phyloP scores from a whole-genome alignment of 2,329 filamentous ascomycete genomes.

The Lachnellula arida region DNA sequence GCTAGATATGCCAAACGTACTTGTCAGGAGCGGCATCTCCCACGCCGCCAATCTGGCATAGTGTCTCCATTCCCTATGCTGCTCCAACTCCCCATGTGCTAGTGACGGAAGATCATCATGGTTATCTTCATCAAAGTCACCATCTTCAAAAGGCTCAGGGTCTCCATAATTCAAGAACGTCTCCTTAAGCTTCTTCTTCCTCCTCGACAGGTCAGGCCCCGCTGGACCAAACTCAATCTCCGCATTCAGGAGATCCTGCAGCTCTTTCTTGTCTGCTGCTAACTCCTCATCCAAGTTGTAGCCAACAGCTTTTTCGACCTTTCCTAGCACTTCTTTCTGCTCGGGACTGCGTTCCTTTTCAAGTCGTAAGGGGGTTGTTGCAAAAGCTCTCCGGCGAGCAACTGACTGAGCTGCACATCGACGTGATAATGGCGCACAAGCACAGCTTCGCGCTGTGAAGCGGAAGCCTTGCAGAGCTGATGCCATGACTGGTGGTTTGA shows the following conservation, averaged over 20 bases:
- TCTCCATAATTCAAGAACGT: slow-evolving; percentile 33
- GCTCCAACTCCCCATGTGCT: slow-evolving; percentile 81
- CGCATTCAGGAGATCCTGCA: slow-evolving; percentile 4
- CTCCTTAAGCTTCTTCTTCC: slow-evolving; percentile 24
- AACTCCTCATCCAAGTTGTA: slow-evolving; percentile 2
- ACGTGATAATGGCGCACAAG: slow-evolving; percentile 14
- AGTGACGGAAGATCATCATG: slow-evolving; percentile 80
- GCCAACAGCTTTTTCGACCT: not conserved
- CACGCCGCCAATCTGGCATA: slow-evolving; percentile 85
- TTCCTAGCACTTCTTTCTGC: not conserved
- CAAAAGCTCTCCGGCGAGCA: slow-evolving; percentile 20
- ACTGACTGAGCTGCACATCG: slow-evolving; percentile 17
- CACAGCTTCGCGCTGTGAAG: slow-evolving; percentile 24
- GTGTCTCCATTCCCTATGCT: slow-evolving; percentile 82
- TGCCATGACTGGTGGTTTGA: slow-evolving; percentile 24
- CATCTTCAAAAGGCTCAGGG: slow-evolving; percentile 26
- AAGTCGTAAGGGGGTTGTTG: slow-evolving; percentile 17
- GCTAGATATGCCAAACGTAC: slow-evolving; percentile 48
- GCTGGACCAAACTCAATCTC: slow-evolving; percentile 8
- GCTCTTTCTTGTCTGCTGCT: slow-evolving; percentile 6
- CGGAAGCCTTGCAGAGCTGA: slow-evolving; percentile 29
- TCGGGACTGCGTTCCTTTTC: slow-evolving; percentile 1
- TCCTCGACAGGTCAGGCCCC: slow-evolving; percentile 1
- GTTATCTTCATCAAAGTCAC: slow-evolving; percentile 43
- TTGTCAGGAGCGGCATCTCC: slow-evolving; percentile 89